Conservation (phyloP, 108 stramenopile species). For the Cyclostephanos tholiformis region DNA sequence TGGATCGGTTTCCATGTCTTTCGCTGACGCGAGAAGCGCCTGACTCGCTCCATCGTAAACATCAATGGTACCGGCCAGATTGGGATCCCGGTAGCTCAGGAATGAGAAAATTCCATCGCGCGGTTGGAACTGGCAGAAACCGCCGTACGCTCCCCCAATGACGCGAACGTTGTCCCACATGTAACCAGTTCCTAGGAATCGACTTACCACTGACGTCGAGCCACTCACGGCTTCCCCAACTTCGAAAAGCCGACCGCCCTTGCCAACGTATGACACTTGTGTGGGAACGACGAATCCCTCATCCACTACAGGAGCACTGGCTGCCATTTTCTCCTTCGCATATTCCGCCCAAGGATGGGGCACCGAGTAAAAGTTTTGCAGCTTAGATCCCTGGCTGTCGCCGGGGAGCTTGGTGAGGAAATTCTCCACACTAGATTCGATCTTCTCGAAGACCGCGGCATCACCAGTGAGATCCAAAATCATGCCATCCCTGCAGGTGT, state of each 20-base stretch:
- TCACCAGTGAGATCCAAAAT: constrained; percentile 94
- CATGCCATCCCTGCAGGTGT: constrained; percentile 81
- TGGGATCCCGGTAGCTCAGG: constrained; percentile 96
- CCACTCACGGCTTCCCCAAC: constrained; percentile 85
- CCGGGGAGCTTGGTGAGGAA: constrained; percentile 82
- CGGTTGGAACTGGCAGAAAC: constrained; percentile 91
- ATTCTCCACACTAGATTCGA: constrained; percentile 66
- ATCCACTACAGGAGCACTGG: constrained; percentile 65
- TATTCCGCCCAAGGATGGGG: constrained; percentile 81
- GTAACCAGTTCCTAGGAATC: constrained; percentile 88
- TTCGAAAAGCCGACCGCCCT: constrained; percentile 86
- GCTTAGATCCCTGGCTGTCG: constrained; percentile 58
- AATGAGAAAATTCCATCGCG: constrained; percentile 80
- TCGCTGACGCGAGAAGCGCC: constrained; percentile 73
- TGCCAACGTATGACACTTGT: constrained; percentile 94
- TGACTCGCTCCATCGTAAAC: constrained; percentile 93
- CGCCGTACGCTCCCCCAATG: constrained; percentile 95
- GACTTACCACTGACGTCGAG: constrained; percentile 71
- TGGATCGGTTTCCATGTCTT: constrained; percentile 77
- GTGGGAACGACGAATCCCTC: constrained; percentile 96
- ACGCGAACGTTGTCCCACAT: constrained; percentile 96
- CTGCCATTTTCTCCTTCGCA: constrained; percentile 77
- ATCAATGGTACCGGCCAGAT: constrained; percentile 91
- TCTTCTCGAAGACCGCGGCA: constrained; percentile 61
- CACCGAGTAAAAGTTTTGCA: constrained; percentile 70